Base-by-base conservation (phyloP, 2,329 filamentous ascomycete genomes). In the Chaetomiaceae sp. region DNA sequence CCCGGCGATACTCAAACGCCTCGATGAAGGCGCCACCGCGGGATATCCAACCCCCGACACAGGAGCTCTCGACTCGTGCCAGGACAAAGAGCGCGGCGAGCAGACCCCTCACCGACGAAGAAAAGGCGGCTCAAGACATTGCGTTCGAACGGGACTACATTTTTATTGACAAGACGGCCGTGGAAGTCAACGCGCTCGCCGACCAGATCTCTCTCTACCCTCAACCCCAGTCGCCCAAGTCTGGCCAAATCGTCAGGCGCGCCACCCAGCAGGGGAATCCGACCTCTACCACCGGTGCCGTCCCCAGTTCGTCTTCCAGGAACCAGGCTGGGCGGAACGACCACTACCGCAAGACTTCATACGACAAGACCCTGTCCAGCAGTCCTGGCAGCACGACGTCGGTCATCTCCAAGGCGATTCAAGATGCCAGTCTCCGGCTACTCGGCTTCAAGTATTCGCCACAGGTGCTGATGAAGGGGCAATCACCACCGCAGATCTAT, bases 101-200 rank as follows among this genome's bases (percentile, higher is more conserved):
- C 20, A 44, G 43, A 59, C 66, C 17, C 3, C 44, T 56, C 9
- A 68, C 70, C 50, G 85, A 86, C 57, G 82, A 83, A 53, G 84
- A 86, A 62, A 81, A 75, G 64, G 86, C 85, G 3, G 89, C 88
- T 3, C 88, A 95, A 61, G 92, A 97, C 57, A 83, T 95, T 43
- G 87, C 87, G 1, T 87, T 95, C 60, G 91, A 96, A 65, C 83
- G 92, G 58, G 93, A 97, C 58, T 99, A 97, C 62, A 92, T 99
- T 17, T 77, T 97, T 21, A 89, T 99, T 12, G 93, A 99, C 71
- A 96, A 96, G 73, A 84, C 86, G 58, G 87, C 90, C 17, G 91
- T 99, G 10, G 92, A 97, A 67, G 92, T 99, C 44, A 97, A 99
- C 66, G 93, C 93, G 3, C 86, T 99, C 62, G 93, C 93, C 19